Conservation (phyloP, 1,139 yeast species). For the Pichia sp. region DNA sequence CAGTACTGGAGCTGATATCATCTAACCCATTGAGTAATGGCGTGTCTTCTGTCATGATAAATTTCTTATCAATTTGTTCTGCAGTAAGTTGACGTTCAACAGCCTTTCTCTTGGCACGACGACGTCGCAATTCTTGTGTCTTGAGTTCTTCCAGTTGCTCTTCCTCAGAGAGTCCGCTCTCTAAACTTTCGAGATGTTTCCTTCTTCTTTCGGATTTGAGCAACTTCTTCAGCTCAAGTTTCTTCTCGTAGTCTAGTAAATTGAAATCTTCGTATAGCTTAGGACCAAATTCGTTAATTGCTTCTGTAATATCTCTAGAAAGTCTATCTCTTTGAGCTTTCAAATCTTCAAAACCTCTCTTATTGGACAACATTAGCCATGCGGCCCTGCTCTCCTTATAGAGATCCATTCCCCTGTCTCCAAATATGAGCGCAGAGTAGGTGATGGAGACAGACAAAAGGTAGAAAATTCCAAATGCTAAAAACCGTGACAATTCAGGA, state of each 20-base stretch:
- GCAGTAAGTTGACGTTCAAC: constrained; percentile 13
- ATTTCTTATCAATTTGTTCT: constrained; percentile 10
- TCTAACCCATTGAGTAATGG: constrained; percentile 25
- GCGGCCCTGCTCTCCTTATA: constrained; percentile 79
- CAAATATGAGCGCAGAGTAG: constrained; percentile 80
- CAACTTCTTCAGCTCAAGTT: constrained; percentile 36
- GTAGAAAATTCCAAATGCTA: constrained; percentile 44
- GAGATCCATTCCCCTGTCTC: constrained; percentile 89
- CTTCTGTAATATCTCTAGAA: constrained; percentile 53
- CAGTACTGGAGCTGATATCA: constrained; percentile 23
- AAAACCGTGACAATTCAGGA: constrained; percentile 20
- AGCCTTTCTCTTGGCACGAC: constrained; percentile 27
- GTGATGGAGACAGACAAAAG: constrained; percentile 63
- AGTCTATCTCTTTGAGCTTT: constrained; percentile 48
- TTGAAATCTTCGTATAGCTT: constrained; percentile 72
- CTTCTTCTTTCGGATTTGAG: constrained; percentile 37
- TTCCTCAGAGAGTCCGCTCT: constrained; percentile 37
- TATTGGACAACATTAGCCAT: constrained; percentile 61
- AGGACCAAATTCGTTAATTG: constrained; percentile 72
- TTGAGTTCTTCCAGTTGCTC: constrained; percentile 52
- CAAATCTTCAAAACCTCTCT: constrained; percentile 48
- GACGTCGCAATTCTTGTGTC: constrained; percentile 45
- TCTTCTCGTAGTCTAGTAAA: constrained; percentile 41
- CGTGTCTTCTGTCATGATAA: constrained; percentile 19
- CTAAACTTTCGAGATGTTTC: constrained; percentile 30